phyloP scores from a whole-genome alignment of 768 basidiomycete species.

The Gymnopilus dilepis region DNA sequence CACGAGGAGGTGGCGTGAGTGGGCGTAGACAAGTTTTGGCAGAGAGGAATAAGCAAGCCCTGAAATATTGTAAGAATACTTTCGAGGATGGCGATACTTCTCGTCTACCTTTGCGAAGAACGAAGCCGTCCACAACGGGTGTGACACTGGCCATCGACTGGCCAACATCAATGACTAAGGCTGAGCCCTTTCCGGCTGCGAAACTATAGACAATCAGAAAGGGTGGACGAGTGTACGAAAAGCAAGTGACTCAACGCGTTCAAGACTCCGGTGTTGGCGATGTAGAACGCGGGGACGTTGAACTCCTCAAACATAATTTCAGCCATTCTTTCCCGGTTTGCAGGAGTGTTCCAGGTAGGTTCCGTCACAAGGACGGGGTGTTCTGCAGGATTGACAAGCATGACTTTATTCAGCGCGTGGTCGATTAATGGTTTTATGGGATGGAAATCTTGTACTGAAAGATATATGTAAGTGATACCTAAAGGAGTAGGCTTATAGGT shows the following conservation, averaged over 20 bases:
- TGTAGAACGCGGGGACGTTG: conserved; percentile 93
- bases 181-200: conserved; percentile 96
- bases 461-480: conserved; percentile 5
- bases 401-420: conserved; percentile 76
- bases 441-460: conserved; percentile 74
- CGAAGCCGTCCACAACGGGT: conserved; percentile 97
- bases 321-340: conserved; percentile 93
- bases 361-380: conserved; percentile 95
- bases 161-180: conserved; percentile 93
- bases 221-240: background rate
- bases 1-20: conserved; percentile 72
- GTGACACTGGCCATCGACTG: conserved; percentile 89
- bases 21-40: conserved; percentile 80
- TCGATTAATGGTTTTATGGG: conserved; percentile 73
- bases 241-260: conserved; percentile 70
- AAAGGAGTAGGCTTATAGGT: background rate
- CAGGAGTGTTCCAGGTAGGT: conserved; percentile 93
- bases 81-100: background rate
- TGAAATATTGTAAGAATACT: conserved; percentile 33
- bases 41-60: conserved; percentile 80
- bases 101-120: conserved; percentile 84
- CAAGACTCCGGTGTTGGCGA: conserved; percentile 92
- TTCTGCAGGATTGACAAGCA: conserved; percentile 78
- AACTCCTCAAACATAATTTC: conserved; percentile 99
- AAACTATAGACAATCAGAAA: conserved; percentile 58